Percentiles rank a stretch among this genome's conserved stretches.
These are phyloP conservation scores for Neofusicoccum sp. DNA, from an alignment of 2,329 filamentous ascomycete genomes.

Conservation along the genomic window DNA sequence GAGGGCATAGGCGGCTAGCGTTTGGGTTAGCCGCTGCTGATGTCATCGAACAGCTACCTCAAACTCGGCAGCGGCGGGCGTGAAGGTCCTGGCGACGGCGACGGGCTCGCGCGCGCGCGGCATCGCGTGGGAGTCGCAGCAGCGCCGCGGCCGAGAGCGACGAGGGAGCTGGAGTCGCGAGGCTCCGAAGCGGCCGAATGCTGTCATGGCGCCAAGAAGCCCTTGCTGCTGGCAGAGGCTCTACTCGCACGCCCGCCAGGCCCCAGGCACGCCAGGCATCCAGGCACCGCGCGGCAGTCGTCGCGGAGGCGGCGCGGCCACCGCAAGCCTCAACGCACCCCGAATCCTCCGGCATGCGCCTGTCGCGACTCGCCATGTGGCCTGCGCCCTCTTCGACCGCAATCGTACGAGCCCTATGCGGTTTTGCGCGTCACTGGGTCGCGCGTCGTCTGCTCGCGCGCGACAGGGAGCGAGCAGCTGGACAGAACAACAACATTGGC, in stretches of 20 bases:
- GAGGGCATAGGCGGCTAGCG: not conserved
- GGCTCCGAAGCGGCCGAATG: not conserved
- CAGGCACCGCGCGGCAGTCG: not conserved
- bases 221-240: not conserved
- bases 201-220: not conserved
- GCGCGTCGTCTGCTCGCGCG: not conserved
- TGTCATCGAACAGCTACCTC: not conserved
- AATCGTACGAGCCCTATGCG: slow-evolving; percentile 9
- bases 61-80: not conserved
- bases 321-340: not conserved
- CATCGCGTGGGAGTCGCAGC: not conserved
- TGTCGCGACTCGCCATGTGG: too few species aligned
- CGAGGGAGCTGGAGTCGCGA: not conserved
- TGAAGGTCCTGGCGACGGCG: not conserved
- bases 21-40: slow-evolving; percentile 3
- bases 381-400: not conserved
- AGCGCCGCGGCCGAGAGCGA: not conserved
- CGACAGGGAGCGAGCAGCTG: not conserved
- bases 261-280: not conserved
- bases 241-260: too few species aligned
- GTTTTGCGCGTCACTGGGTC: not conserved
- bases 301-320: not conserved
- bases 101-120: not conserved
- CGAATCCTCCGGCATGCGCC: too few species aligned
- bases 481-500: not conserved